phyloP scores from a whole-genome alignment of 306 rosid species.

The Amphicarpaea edgeworthii region DNA sequence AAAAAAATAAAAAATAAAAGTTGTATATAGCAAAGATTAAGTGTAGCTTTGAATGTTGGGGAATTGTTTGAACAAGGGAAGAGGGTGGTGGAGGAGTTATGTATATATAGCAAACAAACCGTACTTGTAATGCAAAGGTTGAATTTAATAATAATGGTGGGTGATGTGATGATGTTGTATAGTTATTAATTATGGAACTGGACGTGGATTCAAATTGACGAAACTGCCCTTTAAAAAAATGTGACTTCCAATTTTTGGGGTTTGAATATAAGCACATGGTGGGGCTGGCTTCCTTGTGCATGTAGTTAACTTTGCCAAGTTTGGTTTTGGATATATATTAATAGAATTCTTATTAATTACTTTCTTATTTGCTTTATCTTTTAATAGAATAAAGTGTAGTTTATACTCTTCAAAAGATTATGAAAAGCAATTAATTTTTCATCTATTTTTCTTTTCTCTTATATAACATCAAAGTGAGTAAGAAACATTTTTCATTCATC shows the following conservation, averaged over 20 bases:
- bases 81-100: conserved; percentile 30
- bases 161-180: not conserved
- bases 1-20: conserved; percentile 21
- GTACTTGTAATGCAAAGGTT: conserved; percentile 41
- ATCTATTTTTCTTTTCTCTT: no score
- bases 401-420: no score
- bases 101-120: conserved; percentile 60
- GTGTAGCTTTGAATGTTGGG: conserved; percentile 22
- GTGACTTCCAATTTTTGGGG: conserved; percentile 37
- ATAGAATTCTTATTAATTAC: not conserved
- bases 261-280: conserved; percentile 46
- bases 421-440: no score
- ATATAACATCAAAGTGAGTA: no score
- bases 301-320: not conserved
- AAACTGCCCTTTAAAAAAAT: conserved; percentile 48
- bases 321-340: not conserved
- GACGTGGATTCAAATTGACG: conserved; percentile 50
- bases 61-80: conserved; percentile 41
- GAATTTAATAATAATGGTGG: conserved; percentile 31
- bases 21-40: not conserved
- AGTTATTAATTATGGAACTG: conserved; percentile 17
- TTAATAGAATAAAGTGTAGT: no score
- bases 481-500: no score
- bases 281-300: conserved; percentile 45
- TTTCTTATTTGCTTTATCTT: not conserved